A percentile compares a stretch with the other conserved stretches of the same genome.
Evolutionary conservation across 2,329 filamentous ascomycete genomes (phyloP).

Genomic region (Leptographium galeiforme): DNA sequence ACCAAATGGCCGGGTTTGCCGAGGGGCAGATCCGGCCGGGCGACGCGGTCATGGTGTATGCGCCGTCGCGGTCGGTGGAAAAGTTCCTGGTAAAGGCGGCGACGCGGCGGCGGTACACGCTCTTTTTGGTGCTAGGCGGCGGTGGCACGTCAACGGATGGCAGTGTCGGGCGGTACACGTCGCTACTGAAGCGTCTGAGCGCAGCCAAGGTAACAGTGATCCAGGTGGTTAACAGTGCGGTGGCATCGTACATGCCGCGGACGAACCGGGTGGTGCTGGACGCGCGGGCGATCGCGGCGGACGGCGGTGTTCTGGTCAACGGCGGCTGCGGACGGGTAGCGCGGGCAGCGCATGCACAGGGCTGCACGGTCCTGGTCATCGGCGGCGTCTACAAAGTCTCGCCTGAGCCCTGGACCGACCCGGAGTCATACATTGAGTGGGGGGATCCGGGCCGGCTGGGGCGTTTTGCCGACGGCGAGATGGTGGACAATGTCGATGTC

Average conservation of each 20-base stretch:
- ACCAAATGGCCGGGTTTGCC: constrained; percentile 79
- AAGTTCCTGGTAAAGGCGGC: constrained; percentile 82
- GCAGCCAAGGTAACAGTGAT: constrained; percentile 71
- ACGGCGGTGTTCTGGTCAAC: constrained; percentile 74
- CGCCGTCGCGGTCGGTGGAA: constrained; percentile 75
- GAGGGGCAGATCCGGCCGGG: constrained; percentile 88
- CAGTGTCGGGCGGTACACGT: constrained; percentile 22
- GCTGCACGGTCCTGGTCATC: constrained; percentile 76
- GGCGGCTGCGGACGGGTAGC: constrained; percentile 76
- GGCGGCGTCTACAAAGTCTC: constrained; percentile 90
- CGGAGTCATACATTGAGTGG: constrained; percentile 72
- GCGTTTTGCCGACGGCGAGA: constrained; percentile 62
- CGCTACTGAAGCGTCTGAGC: constrained; percentile 65
- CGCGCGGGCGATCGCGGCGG: constrained; percentile 75
- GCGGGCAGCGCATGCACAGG: constrained; percentile 68
- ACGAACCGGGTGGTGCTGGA: constrained; percentile 92
- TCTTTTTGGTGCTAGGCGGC: constrained; percentile 50
- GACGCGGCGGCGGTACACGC: constrained; percentile 79
- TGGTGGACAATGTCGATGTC: constrained; percentile 67
- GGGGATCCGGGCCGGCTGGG: constrained; percentile 68
- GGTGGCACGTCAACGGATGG: constrained; percentile 16
- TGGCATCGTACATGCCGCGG: constrained; percentile 87
- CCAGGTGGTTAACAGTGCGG: constrained; percentile 67
- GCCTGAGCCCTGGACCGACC: constrained; percentile 75
- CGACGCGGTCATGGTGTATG: constrained; percentile 82